These are phyloP conservation scores for Spathaspora boniae DNA, from an alignment of 805 yeast genomes.

Conservation along the genomic window DNA sequence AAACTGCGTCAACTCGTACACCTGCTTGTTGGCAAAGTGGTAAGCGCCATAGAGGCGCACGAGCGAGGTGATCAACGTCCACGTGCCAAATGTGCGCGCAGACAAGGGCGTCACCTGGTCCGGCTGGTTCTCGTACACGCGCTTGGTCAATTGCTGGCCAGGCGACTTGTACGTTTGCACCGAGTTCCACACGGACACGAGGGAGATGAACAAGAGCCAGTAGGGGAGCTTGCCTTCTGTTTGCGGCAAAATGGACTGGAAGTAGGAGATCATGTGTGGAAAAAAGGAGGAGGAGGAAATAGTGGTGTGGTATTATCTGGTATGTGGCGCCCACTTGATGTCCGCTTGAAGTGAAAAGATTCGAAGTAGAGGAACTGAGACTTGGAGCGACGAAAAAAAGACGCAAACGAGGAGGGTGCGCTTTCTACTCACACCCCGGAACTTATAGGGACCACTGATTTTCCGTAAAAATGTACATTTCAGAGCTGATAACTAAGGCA, in stretches of 20 bases:
- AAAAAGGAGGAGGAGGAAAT: slow-evolving; percentile 1
- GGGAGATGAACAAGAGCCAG: slow-evolving; percentile 55
- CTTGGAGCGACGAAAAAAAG: too few species aligned
- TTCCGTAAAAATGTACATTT: too few species aligned
- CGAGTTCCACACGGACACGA: slow-evolving; percentile 90
- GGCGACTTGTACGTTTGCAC: slow-evolving; percentile 72
- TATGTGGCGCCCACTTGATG: too few species aligned
- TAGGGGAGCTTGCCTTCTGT: slow-evolving; percentile 32
- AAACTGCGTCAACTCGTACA: slow-evolving; percentile 75
- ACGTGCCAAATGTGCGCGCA: slow-evolving; percentile 97
- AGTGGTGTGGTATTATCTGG: background rate
- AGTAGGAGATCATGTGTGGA: slow-evolving; percentile 11
- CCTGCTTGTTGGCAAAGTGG: slow-evolving; percentile 61
- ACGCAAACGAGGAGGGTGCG: too few species aligned
- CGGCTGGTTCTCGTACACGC: slow-evolving; percentile 59
- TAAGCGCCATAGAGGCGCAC: slow-evolving; percentile 88
- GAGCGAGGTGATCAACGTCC: slow-evolving; percentile 87
- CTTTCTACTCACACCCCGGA: too few species aligned
- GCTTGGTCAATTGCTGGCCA: slow-evolving; percentile 69
- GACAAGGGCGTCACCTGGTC: slow-evolving; percentile 50
- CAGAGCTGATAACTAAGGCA: too few species aligned
- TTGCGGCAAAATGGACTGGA: slow-evolving; percentile 15
- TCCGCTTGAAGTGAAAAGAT: background rate
- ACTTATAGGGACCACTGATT: too few species aligned
- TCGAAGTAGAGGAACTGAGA: background rate